Evolutionary conservation across 441 rosid genomes (phyloP).

Genomic region (Omphalea diandra): DNA sequence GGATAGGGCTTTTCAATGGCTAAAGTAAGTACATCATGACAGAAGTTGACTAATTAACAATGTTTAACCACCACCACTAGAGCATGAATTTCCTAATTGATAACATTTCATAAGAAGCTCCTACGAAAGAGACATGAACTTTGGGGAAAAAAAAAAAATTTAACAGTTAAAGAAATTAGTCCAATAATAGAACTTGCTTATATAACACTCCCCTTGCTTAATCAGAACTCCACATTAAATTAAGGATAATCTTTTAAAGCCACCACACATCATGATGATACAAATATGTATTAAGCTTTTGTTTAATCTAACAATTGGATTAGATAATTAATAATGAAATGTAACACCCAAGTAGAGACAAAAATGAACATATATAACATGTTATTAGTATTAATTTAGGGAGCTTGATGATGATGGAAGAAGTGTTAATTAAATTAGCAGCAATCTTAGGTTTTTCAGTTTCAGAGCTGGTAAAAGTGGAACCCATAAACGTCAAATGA

Average conservation of each 20-base stretch:
- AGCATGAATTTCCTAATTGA: neutral
- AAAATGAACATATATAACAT: constrained; percentile 12
- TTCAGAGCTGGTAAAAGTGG: neutral
- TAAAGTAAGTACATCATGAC: neutral
- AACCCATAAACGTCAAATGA: neutral
- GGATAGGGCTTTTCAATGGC: too few species aligned
- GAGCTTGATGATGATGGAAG: neutral
- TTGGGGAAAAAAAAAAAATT: neutral
- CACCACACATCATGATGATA: constrained; percentile 10
- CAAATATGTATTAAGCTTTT: neutral
- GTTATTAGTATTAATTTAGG: too few species aligned
- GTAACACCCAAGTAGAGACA: neutral
- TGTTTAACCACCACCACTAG: constrained; percentile 8
- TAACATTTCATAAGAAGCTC: neutral
- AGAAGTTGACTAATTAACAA: constrained; percentile 6
- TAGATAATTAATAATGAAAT: neutral
- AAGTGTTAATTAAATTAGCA: neutral
- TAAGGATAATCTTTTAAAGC: neutral
- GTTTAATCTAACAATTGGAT: too few species aligned
- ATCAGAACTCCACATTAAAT: neutral
- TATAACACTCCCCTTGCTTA: constrained; percentile 19
- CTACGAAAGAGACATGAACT: constrained; percentile 15
- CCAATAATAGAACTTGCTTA: constrained; percentile 16
- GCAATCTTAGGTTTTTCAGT: neutral
- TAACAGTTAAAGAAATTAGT: neutral